phyloP scores from a whole-genome alignment of 306 rosid genomes.

The Cicer pinnatifidum region DNA sequence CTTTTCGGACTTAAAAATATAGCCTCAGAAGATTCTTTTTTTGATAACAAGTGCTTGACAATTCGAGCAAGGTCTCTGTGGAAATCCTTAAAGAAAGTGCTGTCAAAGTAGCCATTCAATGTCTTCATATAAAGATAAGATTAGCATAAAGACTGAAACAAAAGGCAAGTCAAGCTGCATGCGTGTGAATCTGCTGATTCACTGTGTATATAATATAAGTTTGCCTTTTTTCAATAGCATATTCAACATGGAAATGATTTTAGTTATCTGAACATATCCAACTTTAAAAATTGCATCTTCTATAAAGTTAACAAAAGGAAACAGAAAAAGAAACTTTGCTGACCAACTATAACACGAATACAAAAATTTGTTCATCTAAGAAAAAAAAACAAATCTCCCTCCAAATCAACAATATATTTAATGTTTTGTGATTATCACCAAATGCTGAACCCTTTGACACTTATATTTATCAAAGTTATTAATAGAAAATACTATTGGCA shows the following conservation, averaged over 20 bases:
- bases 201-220: constrained; percentile 36
- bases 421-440: constrained; percentile 19
- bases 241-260: constrained; percentile 43
- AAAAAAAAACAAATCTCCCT: constrained; percentile 30
- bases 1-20: constrained; percentile 78
- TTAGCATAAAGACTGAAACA: constrained; percentile 47
- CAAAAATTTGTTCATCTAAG: constrained; percentile 9
- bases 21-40: constrained; percentile 62
- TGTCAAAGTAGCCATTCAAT: constrained; percentile 52
- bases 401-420: constrained; percentile 42
- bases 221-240: constrained; percentile 18
- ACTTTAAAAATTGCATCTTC: constrained; percentile 45
- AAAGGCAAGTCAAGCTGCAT: constrained; percentile 46
- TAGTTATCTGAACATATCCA: constrained; percentile 37
- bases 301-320: constrained; percentile 38
- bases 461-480: constrained; percentile 46
- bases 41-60: constrained; percentile 59
- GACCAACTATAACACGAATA: constrained; percentile 48
- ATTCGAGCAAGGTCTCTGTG: constrained; percentile 70
- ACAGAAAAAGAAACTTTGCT: constrained; percentile 50
- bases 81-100: constrained; percentile 86
- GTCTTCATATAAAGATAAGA: constrained; percentile 45
- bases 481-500: constrained; percentile 22
- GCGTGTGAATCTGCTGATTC: constrained; percentile 49
- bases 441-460: constrained; percentile 12